Evolutionary conservation across 2,329 filamentous ascomycete genomes (phyloP), one percentile per base, ranked within the genome.

Genomic region (Periconia sp.): DNA sequence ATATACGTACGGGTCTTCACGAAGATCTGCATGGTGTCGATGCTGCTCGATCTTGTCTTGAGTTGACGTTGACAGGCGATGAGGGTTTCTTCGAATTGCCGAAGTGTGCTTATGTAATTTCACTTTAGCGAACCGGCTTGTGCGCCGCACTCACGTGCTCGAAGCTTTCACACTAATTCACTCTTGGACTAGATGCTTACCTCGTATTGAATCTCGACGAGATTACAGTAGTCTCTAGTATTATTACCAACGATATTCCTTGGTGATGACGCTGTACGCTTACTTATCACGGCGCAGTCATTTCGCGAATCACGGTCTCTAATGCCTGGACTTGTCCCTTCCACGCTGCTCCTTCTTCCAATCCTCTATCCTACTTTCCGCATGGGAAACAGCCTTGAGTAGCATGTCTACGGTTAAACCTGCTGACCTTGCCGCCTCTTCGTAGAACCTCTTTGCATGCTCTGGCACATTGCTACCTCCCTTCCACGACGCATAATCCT

Each of bases 1-100:
- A 22, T 25, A 6, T 30, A 54, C 61, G 18, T 65, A 74, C 96
- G 90, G 85, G 92, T 96, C 88, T 96, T 97, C 82, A 97, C 92
- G 88, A 97, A 97, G 87, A 79, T 68, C 63, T 66, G 57, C 61
- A 65, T 61, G 48, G 56, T 61, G 60, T 47, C 60, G 53, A 51
- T 59, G 52, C 46, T 61, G 54, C 52, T 50, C 54, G 54, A 57
- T 58, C 54, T 54, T 61, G 57, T 52, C 45, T 58, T 50, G 48
- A 48, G 54, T 59, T 63, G 51, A 47, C 52, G 55, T 50, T 43
- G 39, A 43, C 48, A 47, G 46, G 52, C 44, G 43, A 48, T 46
- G 44, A 44, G 32, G 46, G 36, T 34, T 36, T 34, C 44, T 43
- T 48, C 39, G 46, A 56, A 56, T 62, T 56, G 48, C 40, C 18